Conservation (phyloP, 495 filamentous ascomycete genomes). For the Neurospora cerealis region DNA sequence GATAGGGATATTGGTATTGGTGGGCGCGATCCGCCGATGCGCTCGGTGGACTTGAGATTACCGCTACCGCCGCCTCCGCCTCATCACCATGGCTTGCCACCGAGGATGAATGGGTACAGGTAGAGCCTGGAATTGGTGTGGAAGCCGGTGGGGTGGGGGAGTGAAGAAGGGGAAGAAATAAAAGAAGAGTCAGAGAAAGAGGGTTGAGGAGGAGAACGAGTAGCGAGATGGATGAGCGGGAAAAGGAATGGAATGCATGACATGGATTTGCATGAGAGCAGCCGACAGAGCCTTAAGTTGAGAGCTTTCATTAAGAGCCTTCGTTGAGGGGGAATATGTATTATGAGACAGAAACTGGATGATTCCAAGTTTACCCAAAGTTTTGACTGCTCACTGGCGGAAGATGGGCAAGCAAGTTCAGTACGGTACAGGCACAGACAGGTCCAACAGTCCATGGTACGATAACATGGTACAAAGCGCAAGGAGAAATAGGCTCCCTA, state of each 20-base stretch:
- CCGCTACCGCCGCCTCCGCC: background rate
- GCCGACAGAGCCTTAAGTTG: background rate
- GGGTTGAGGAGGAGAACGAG: background rate
- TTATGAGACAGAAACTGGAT: background rate
- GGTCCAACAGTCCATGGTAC: too few species aligned
- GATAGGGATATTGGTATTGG: slow-evolving; percentile 3
- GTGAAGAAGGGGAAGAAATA: background rate
- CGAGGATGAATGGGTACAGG: background rate
- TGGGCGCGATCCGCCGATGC: background rate
- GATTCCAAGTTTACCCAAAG: background rate
- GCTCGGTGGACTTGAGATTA: background rate
- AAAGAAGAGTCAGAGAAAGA: background rate
- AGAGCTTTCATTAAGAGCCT: background rate
- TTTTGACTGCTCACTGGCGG: too few species aligned
- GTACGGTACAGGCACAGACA: too few species aligned
- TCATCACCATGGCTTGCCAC: background rate
- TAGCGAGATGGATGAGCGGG: background rate
- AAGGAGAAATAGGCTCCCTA: too few species aligned
- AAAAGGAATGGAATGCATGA: background rate
- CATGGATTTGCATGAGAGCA: too few species aligned
- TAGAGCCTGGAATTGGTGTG: background rate
- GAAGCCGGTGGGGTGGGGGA: background rate
- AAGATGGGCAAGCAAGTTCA: too few species aligned
- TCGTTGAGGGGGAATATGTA: background rate
- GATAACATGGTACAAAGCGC: too few species aligned